Evolutionary conservation across 2,329 filamentous ascomycete species (phyloP), one percentile per base, ranked within the genome.

Genomic region (Arachnopeziza araneosa): DNA sequence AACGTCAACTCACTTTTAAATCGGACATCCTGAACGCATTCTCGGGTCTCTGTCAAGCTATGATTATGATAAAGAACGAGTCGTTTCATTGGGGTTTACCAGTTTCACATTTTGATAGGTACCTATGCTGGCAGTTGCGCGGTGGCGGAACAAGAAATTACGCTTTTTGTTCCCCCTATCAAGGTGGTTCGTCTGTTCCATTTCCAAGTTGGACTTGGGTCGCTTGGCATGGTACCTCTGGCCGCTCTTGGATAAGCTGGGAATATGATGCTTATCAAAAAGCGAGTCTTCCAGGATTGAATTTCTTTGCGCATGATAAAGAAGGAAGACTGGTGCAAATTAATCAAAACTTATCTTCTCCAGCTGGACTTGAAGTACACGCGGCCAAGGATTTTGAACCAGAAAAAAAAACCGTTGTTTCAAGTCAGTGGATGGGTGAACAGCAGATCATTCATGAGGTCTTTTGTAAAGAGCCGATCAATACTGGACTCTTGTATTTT

Each of bases 41-140:
- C 24, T 56, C 55, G 19, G 55, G 55, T 21, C 23, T 56, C 14
- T 32, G 48, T n/a, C 55, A 56, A 22, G 49, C 24, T 8, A 6
- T 56, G 1, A 14, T 17, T 21, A 19, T 21, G 8, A 50, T 51
- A 6, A 24, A 8, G 6, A 56, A 51, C 22, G 55, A 51, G n/a
- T 50, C 44, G 12, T 56, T 51, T 21, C 55, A 56, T 26, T 56
- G 55, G 55, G 55, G 55, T 19, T n/a, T 56, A 9, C 55, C 55
- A n/a, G 55, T 51, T 19, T 51, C 55, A 12, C 26, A 19, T 30
- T 52, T 56, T 36, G 48, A 51, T 10, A 50, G n/a, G 19, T 23
- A 9, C 4, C n/a, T 56, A 26, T 51, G 22, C 14, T 51, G 55
- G 48, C 19, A 8, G 9, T 21, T 51, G n/a, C 23, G 49, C 19